These are phyloP conservation scores for Plasmopara viticola DNA, from an alignment of 352 stramenopile species.

Conservation along the genomic window DNA sequence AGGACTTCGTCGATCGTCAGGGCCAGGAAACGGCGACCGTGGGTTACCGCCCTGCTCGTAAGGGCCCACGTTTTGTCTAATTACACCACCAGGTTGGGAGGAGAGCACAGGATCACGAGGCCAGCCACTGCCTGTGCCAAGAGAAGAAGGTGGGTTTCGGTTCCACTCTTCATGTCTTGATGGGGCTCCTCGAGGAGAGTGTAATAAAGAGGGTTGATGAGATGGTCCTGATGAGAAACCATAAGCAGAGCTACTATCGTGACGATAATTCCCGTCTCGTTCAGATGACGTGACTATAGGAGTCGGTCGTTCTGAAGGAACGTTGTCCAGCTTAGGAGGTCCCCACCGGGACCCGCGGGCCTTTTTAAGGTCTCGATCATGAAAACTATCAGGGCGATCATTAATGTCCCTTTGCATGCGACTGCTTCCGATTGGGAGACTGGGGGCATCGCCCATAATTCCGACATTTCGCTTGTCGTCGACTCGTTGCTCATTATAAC, in stretches of 20 bases:
- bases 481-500: slow-evolving; percentile 21
- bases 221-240: slow-evolving; percentile 13
- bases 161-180: slow-evolving; percentile 30
- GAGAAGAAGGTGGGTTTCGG: slow-evolving; percentile 17
- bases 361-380: slow-evolving; percentile 56
- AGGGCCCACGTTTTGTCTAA: slow-evolving; percentile 18
- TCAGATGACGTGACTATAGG: slow-evolving; percentile 41
- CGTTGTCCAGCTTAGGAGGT: slow-evolving; percentile 35
- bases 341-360: slow-evolving; percentile 65
- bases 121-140: slow-evolving; percentile 18
- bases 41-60: slow-evolving; percentile 19
- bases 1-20: slow-evolving; percentile 24
- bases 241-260: slow-evolving; percentile 18
- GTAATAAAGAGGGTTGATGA: slow-evolving; percentile 19
- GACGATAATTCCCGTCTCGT: slow-evolving; percentile 19
- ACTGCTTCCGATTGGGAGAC: slow-evolving; percentile 18
- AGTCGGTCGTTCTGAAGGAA: slow-evolving; percentile 29
- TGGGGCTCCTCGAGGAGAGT: slow-evolving; percentile 13
- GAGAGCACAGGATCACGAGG: slow-evolving; percentile 20
- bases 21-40: slow-evolving; percentile 23
- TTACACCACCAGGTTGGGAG: slow-evolving; percentile 23
- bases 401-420: slow-evolving; percentile 23
- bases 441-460: slow-evolving; percentile 23
- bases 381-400: slow-evolving; percentile 19
- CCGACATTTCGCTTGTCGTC: slow-evolving; percentile 15